Conservation (phyloP, 2,329 filamentous ascomycete genomes). For the Pestalotiopsis sp. region DNA sequence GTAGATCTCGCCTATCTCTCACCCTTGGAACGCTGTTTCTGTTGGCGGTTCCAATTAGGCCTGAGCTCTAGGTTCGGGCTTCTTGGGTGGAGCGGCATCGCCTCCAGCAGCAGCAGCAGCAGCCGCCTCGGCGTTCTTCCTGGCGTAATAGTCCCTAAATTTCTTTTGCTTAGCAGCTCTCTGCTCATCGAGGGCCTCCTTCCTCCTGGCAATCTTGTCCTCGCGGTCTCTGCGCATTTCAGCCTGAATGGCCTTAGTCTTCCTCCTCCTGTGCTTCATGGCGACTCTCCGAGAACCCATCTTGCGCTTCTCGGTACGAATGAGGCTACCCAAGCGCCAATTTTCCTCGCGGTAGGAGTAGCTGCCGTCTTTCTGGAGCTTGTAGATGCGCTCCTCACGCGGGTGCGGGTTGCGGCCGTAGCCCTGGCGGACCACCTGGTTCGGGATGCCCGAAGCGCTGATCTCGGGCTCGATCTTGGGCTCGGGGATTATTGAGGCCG, state of each 20-base stretch:
- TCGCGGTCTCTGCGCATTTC: conserved; percentile 33
- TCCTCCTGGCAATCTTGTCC: conserved; percentile 32
- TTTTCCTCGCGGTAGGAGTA: conserved; percentile 65
- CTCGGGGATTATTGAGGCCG: conserved; percentile 50
- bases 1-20: neutral
- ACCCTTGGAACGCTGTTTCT: neutral
- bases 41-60: neutral
- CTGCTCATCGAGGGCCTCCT: conserved; percentile 32
- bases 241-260: conserved; percentile 27
- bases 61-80: conserved; percentile 20
- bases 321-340: conserved; percentile 59
- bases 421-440: conserved; percentile 42
- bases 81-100: neutral
- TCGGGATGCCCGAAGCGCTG: conserved; percentile 54
- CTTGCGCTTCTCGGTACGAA: conserved; percentile 50
- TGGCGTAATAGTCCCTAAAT: conserved; percentile 26
- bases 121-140: conserved; percentile 16
- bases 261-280: conserved; percentile 40
- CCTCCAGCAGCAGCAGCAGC: neutral
- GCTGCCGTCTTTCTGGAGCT: conserved; percentile 46
- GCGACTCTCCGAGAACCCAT: conserved; percentile 47
- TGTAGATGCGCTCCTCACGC: conserved; percentile 49
- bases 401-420: conserved; percentile 31
- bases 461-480: conserved; percentile 38
- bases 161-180: conserved; percentile 21